Base-by-base conservation (phyloP, 257 asterid genomes). In the Jacaranda copaia region DNA sequence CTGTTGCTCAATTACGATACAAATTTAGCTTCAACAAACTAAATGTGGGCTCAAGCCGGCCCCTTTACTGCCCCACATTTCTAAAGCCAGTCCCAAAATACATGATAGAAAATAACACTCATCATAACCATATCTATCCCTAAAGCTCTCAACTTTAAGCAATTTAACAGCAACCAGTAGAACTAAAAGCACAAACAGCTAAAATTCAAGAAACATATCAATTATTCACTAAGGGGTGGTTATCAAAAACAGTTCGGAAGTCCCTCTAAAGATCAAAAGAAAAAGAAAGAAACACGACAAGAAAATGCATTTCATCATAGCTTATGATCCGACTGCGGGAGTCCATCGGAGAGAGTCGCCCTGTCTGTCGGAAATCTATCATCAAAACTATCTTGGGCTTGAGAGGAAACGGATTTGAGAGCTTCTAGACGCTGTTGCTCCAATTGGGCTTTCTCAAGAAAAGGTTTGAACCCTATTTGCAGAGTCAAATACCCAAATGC, bases 401-500 rank as follows among this genome's bases (percentile, higher is more conserved):
- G 64, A 55, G 81, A 18, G 46, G 80, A 70, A 77, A 81, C 79
- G 76, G 83, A 62, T 68, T 77, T 82, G 8, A 86, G 87, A 56
- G 84, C 72, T 40, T 85, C 87, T 18, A 74, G 96, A 43, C 85
- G 88, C 77, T 87, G 92, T 52, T 83, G 87, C 86, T 87, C 89
- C 84, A 87, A 70, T 49, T 87, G 86, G 53, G 96, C 92, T 85
- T 72, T 87, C 81, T 90, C 91, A 5, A 93, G 92, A 78, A 81
- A 90, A 57, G 98, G 96, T 55, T 88, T 90, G 89, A 93, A 91
- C 6, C 97, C 97, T 81, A 93, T 80, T 53, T 90, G 92, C 46
- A 93, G 82, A 73, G 90, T 88, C 68, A 93, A 82, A 87, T 90
- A 93, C 0, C 98, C 98, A 79, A 93, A 93, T 32, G 96, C 96